Evolutionary conservation across 345 rosid species (phyloP).

Genomic region (Dovyalis caffra): DNA sequence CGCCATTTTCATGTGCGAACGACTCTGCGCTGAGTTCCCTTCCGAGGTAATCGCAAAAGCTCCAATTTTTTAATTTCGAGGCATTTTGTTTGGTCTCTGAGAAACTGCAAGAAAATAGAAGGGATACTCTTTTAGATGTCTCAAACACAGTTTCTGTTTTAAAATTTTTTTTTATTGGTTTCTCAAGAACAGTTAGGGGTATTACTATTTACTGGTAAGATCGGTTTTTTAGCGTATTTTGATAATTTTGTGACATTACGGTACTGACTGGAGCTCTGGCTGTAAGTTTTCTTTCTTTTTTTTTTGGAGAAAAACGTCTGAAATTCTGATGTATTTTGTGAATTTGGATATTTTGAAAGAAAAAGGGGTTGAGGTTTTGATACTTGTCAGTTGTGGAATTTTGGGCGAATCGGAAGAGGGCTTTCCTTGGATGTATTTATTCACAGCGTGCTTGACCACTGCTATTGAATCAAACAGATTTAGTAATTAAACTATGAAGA

Average conservation of each 20-base stretch:
- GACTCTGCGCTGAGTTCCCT: constrained; percentile 98
- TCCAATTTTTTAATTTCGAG: not conserved
- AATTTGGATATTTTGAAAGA: not conserved
- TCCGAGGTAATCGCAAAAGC: constrained; percentile 60
- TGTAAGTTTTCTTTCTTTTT: not conserved
- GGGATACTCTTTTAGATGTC: not conserved
- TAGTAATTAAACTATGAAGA: not conserved
- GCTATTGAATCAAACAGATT: not conserved
- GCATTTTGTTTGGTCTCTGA: constrained; percentile 12
- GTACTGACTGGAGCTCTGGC: not conserved
- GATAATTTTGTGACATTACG: not conserved
- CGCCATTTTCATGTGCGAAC: constrained; percentile 95
- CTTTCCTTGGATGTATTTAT: not conserved
- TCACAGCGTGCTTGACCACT: not conserved
- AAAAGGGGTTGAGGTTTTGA: not conserved
- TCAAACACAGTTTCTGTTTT: not conserved
- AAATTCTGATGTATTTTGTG: not conserved
- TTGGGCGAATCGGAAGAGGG: not conserved
- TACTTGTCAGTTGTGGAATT: not conserved
- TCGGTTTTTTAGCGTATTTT: constrained; percentile 13
- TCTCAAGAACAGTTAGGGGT: not conserved
- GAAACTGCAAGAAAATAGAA: not conserved
- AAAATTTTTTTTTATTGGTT: not conserved
- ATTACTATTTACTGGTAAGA: constrained; percentile 18
- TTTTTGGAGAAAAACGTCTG: not conserved